A percentile compares a stretch with the other conserved stretches of the same genome.
Conservation (phyloP, 2,329 filamentous ascomycete genomes). For the Pyrenophora seminiperda region DNA sequence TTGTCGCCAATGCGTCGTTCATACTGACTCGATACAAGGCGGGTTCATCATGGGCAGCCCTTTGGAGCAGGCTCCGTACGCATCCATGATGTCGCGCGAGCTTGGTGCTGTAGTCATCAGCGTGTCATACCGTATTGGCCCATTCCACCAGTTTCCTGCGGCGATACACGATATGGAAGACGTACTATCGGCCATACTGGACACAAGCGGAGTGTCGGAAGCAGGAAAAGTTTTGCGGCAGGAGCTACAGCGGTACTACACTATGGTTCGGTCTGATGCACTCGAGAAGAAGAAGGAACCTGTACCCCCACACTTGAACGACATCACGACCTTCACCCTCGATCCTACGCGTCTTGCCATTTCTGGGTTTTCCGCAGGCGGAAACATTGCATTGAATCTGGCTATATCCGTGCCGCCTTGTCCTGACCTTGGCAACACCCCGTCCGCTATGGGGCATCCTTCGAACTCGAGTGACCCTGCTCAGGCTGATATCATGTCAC, state of each 20-base stretch:
- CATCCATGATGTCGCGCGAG: constrained; percentile 52
- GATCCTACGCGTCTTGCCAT: constrained; percentile 50
- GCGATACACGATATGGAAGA: constrained; percentile 57
- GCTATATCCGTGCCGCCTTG: constrained; percentile 45
- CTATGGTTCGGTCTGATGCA: constrained; percentile 31
- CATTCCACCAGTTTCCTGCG: constrained; percentile 54
- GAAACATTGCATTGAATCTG: constrained; percentile 55
- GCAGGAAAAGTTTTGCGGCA: constrained; percentile 42
- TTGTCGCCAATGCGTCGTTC: too few relatives aligned
- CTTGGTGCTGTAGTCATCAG: constrained; percentile 52
- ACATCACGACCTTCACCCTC: constrained; percentile 37
- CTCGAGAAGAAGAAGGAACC: constrained; percentile 25
- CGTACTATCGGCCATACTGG: constrained; percentile 51
- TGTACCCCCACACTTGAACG: constrained; percentile 19
- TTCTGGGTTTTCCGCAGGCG: constrained; percentile 54
- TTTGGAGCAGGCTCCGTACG: constrained; percentile 55
- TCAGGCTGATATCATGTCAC: constrained; percentile 29
- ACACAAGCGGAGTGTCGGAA: constrained; percentile 40
- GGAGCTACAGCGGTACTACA: constrained; percentile 43
- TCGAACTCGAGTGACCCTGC: constrained; percentile 17
- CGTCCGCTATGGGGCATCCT: constrained; percentile 11
- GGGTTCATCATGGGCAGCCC: constrained; percentile 53
- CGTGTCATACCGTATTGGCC: constrained; percentile 57
- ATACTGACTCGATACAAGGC: constrained; percentile 35
- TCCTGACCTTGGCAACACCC: constrained; percentile 22